These are phyloP conservation scores for Exophiala oligosperma DNA, from an alignment of 2,329 filamentous ascomycete genomes.

Conservation along the genomic window DNA sequence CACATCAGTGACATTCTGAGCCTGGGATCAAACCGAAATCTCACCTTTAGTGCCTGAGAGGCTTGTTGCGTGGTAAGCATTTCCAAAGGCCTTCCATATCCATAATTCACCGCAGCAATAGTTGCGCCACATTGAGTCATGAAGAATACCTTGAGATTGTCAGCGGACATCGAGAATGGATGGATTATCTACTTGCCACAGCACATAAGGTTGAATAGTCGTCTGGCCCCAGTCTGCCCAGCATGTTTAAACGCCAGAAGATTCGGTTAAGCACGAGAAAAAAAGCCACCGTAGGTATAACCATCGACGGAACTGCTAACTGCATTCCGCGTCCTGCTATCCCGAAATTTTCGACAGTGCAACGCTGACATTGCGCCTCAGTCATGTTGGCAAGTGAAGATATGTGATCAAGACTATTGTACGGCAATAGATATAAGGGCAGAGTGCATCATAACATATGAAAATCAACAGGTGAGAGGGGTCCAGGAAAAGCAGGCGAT, in stretches of 20 bases:
- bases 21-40: neutral
- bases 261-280: slow-evolving; percentile 32
- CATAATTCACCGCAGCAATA: slow-evolving; percentile 34
- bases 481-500: no score
- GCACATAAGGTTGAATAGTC: slow-evolving; percentile 33
- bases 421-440: no score
- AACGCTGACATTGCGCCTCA: slow-evolving; percentile 1
- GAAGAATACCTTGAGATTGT: slow-evolving; percentile 28
- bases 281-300: slow-evolving; percentile 28
- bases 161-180: neutral
- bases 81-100: slow-evolving; percentile 32
- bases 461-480: no score
- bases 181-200: slow-evolving; percentile 25
- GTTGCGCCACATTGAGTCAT: slow-evolving; percentile 31
- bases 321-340: slow-evolving; percentile 26
- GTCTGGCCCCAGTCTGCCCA: slow-evolving; percentile 31
- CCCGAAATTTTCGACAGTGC: slow-evolving; percentile 5
- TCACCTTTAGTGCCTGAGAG: slow-evolving; percentile 23
- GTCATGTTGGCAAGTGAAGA: slow-evolving; percentile 4
- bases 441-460: no score
- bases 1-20: neutral
- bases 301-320: slow-evolving; percentile 30
- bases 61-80: slow-evolving; percentile 28
- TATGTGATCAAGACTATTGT: neutral
- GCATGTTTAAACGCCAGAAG: slow-evolving; percentile 28